These are phyloP conservation scores for Solanum lycopersicoides DNA, from an alignment of 257 asterid species.

Conservation along the genomic window DNA sequence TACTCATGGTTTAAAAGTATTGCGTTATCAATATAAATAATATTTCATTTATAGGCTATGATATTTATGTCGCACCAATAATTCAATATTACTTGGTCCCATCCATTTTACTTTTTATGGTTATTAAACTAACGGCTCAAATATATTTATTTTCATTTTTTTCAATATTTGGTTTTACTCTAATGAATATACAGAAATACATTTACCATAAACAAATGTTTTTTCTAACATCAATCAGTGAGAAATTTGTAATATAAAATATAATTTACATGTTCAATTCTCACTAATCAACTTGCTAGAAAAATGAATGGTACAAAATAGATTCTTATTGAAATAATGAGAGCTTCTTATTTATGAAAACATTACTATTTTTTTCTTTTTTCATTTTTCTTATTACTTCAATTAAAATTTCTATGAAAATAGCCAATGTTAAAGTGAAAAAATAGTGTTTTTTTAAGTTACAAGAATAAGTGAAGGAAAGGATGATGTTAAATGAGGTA, in stretches of 20 bases:
- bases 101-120: neutral
- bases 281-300: rapidly evolving
- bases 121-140: neutral
- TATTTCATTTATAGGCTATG: neutral
- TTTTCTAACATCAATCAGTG: neutral
- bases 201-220: too few species aligned
- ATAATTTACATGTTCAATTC: rapidly evolving
- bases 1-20: neutral
- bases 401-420: too few species aligned
- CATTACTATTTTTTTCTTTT: too few species aligned
- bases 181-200: neutral
- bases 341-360: too few species aligned
- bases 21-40: neutral
- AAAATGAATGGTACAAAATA: rapidly evolving
- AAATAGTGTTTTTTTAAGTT: too few species aligned
- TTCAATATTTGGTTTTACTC: neutral
- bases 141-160: neutral
- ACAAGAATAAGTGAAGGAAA: neutral
- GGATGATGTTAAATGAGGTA: neutral
- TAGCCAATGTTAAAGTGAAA: too few species aligned
- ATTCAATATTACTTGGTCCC: neutral
- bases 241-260: too few species aligned
- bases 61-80: neutral
- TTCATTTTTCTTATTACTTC: too few species aligned
- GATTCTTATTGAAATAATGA: too few species aligned